phyloP scores from a whole-genome alignment of 352 stramenopile genomes.

The Blastocystis sp. region DNA sequence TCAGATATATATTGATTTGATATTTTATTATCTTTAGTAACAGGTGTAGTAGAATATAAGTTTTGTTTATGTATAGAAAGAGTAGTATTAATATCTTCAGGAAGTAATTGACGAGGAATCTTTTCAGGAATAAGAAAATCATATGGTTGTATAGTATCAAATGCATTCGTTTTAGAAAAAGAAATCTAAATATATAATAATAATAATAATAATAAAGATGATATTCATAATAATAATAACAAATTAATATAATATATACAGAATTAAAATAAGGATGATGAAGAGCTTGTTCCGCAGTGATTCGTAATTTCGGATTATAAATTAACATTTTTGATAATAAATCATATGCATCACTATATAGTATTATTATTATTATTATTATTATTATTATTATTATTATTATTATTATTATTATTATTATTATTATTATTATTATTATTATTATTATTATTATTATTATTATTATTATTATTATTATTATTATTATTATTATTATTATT shows the following conservation, averaged over 20 bases:
- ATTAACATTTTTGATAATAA: slow-evolving; percentile 72
- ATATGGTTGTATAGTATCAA: too few species aligned
- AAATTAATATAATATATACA: not conserved
- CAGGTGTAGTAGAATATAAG: too few species aligned
- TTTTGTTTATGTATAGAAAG: too few species aligned
- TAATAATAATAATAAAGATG: too few species aligned
- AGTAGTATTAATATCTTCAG: too few species aligned
- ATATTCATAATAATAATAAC: too few species aligned
- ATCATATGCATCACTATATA: slow-evolving; percentile 48
- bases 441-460: not conserved
- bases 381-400: not conserved
- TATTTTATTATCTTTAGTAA: too few species aligned
- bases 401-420: not conserved
- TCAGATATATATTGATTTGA: too few species aligned
- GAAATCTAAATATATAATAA: too few species aligned
- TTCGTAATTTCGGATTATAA: slow-evolving; percentile 67
- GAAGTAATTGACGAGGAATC: too few species aligned
- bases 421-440: not conserved
- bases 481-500: not conserved
- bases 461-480: not conserved
- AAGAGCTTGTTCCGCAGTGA: slow-evolving; percentile 64
- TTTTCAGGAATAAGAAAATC: too few species aligned
- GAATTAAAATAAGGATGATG: slow-evolving; percentile 62
- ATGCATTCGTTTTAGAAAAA: too few species aligned
- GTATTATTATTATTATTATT: not conserved